phyloP scores from a whole-genome alignment of 805 yeast genomes.

The Komagataella phaffii region DNA sequence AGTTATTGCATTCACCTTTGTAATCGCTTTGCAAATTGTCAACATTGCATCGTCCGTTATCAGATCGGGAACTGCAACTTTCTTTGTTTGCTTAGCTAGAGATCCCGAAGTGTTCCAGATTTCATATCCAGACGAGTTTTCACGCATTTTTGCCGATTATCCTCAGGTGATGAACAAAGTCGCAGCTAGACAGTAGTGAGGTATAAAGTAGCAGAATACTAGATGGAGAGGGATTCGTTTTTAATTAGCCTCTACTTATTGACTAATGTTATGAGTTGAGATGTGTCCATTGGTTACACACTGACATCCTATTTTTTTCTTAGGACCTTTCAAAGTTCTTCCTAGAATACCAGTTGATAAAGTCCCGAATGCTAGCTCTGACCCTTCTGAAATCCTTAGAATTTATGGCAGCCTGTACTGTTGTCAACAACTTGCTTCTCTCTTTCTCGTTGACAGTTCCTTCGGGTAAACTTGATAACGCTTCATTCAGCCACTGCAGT shows the following conservation, averaged over 20 bases:
- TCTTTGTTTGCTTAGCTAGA: conserved; percentile 66
- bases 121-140: conserved; percentile 40
- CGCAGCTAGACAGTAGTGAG: not conserved
- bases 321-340: conserved; percentile 35
- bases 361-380: conserved; percentile 60
- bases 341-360: conserved; percentile 72
- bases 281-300: not conserved
- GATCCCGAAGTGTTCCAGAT: conserved; percentile 70
- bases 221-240: not conserved
- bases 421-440: conserved; percentile 42
- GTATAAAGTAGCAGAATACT: not conserved
- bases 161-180: conserved; percentile 2
- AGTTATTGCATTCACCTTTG: conserved; percentile 58
- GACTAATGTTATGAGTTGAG: not conserved
- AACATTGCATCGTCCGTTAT: conserved; percentile 58
- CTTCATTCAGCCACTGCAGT: conserved; percentile 46
- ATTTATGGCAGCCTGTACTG: conserved; percentile 45
- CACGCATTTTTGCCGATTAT: conserved; percentile 1
- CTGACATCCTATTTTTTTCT: not conserved
- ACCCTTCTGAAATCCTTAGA: conserved; percentile 64
- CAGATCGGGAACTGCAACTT: conserved; percentile 63
- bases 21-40: conserved; percentile 61
- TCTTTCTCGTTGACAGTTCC: conserved; percentile 57
- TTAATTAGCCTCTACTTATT: not conserved
- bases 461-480: conserved; percentile 44